Conservation (phyloP, 2,329 filamentous ascomycete genomes). For the Colletotrichum sidae region DNA sequence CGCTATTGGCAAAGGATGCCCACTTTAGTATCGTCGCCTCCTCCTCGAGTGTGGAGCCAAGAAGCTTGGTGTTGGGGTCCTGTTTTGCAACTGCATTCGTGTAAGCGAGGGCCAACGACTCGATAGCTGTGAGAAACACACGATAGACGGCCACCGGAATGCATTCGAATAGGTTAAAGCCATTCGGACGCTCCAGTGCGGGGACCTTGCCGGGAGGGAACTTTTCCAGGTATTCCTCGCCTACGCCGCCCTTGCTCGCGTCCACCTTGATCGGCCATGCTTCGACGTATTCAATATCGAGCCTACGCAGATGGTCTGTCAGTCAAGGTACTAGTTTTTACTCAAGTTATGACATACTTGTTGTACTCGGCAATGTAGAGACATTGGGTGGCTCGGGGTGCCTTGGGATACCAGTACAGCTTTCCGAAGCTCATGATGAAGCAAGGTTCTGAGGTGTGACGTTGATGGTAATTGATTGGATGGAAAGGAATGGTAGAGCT, state of each 20-base stretch:
- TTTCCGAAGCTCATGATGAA: conserved; percentile 25
- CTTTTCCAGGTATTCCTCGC: conserved; percentile 20
- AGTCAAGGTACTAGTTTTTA: accelerated
- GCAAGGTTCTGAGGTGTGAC: background rate
- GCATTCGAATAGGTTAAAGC: conserved; percentile 22
- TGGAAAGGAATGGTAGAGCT: background rate
- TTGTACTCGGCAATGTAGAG: conserved; percentile 30
- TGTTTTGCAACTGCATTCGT: conserved; percentile 17
- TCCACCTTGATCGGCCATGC: conserved; percentile 32
- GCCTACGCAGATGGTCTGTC: background rate
- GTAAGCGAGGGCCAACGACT: background rate
- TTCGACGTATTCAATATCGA: conserved; percentile 27
- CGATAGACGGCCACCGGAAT: conserved; percentile 26
- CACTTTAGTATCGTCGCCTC: conserved; percentile 29
- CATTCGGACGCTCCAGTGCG: conserved; percentile 20
- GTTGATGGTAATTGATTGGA: background rate
- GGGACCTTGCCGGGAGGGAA: conserved; percentile 27
- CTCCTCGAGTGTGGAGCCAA: conserved; percentile 26
- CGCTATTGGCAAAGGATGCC: conserved; percentile 29
- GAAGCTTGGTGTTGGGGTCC: conserved; percentile 24
- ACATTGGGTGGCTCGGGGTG: conserved; percentile 28
- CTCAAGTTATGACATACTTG: background rate
- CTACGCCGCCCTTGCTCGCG: conserved; percentile 28
- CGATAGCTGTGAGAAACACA: background rate
- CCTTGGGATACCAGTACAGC: conserved; percentile 29